Percentiles rank a stretch among this genome's conserved stretches.
Conservation (phyloP, 345 rosid species). For the Hibiscus mutabilis region DNA sequence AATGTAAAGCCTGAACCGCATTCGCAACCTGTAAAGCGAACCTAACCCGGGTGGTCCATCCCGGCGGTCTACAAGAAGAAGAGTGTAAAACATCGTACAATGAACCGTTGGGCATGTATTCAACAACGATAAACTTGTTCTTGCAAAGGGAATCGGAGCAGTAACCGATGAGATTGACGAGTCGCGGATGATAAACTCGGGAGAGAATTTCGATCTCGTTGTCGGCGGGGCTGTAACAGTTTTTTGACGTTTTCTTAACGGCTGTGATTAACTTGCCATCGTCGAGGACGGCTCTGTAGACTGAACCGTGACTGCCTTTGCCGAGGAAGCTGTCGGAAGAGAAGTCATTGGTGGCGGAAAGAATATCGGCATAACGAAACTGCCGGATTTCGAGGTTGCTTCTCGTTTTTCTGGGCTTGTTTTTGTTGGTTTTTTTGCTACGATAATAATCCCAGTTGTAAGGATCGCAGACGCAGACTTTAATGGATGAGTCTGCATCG, state of each 20-base stretch:
- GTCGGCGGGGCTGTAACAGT: constrained; percentile 31
- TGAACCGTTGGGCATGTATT: constrained; percentile 82
- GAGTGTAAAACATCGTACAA: constrained; percentile 50
- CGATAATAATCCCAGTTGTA: constrained; percentile 46
- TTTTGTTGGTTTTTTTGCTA: background rate
- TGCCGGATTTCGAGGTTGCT: constrained; percentile 21
- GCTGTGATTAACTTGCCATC: constrained; percentile 62
- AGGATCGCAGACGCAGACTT: constrained; percentile 66
- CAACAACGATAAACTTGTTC: constrained; percentile 53
- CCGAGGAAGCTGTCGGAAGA: constrained; percentile 61
- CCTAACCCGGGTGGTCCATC: constrained; percentile 57
- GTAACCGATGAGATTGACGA: constrained; percentile 80
- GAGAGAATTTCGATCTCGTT: constrained; percentile 85
- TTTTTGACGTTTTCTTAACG: constrained; percentile 44
- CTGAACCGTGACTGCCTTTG: constrained; percentile 79
- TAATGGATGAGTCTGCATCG: constrained; percentile 55
- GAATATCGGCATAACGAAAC: constrained; percentile 50
- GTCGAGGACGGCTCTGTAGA: constrained; percentile 65
- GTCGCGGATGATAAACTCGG: constrained; percentile 41
- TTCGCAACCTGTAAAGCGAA: constrained; percentile 62
- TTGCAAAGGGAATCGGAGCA: constrained; percentile 40
- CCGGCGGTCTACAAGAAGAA: constrained; percentile 33
- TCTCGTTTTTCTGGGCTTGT: background rate
- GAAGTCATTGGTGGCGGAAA: constrained; percentile 54
- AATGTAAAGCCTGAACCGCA: constrained; percentile 55